Evolutionary conservation across 371 early-diverging fungal species (phyloP).

Genomic region (Encephalitozoon hellem): DNA sequence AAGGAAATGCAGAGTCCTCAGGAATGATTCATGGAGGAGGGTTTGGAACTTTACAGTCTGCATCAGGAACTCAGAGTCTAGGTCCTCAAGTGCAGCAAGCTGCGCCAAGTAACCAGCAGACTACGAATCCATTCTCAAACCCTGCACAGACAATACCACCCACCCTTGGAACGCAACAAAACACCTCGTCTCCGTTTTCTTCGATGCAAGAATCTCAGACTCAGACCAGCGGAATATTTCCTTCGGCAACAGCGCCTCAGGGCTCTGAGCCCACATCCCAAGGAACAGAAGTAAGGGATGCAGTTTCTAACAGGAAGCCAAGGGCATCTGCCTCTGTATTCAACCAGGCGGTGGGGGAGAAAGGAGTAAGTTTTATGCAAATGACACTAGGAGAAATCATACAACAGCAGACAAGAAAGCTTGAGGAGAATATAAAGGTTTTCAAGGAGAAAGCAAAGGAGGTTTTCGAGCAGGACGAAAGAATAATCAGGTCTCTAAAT

Average conservation of each 20-base stretch:
- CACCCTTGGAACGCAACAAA: background rate
- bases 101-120: background rate
- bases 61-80: background rate
- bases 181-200: background rate
- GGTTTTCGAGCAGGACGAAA: constrained; percentile 47
- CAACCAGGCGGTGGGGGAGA: background rate
- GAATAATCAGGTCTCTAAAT: constrained; percentile 45
- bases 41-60: background rate
- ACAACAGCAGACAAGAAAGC: constrained; percentile 34
- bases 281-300: background rate
- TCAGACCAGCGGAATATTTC: background rate
- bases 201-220: background rate
- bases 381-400: constrained; percentile 49
- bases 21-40: background rate
- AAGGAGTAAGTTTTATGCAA: constrained; percentile 18
- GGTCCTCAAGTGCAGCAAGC: background rate
- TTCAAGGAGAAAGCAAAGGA: constrained; percentile 47
- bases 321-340: background rate
- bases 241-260: background rate
- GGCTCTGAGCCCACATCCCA: background rate
- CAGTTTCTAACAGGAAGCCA: background rate
- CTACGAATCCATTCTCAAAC: background rate
- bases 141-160: background rate
- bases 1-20: background rate
- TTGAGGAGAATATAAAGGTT: constrained; percentile 49